Base-by-base conservation (phyloP, 495 filamentous ascomycete species). In the Chlorociboria aeruginascens region DNA sequence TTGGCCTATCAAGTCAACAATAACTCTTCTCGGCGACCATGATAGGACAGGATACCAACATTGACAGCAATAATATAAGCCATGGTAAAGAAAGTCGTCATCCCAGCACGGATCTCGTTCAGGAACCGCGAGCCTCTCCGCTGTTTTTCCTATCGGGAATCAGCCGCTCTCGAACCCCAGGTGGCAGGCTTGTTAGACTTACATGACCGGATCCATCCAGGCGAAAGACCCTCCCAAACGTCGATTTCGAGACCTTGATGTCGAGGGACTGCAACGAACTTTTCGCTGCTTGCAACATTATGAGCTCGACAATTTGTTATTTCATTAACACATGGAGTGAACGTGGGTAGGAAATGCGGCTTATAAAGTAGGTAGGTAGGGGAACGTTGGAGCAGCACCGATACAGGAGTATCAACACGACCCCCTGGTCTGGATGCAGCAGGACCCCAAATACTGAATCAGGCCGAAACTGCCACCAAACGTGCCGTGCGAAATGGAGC, bases 21-120 rank as follows among this genome's bases (percentile, higher is more conserved):
- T 37, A 31, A 42, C 25, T 33, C 16, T 34, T 13, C 25, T 43
- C 13, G 30, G 3, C 25, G 30, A 33, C 34, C 1, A 17, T 7
- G 8, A 17, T 33, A 31, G 20, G n/a, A 28, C 31, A 8, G 13
- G 28, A 40, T 7, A 48, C 48, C 10, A 32, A 70, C 71, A 52
- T 77, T 73, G 52, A 75, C 66, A 55, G 81, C 70, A 37, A 85
- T 81, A 49, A 85, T 83, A 63, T 86, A 90, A 36, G 85, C 80
- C 85, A 90, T 89, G 13, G 85, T 84, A 54, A 86, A 83, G 62
- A 89, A 89, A 28, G 85, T 90, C 32, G 85, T 85, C 31, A 90
- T 62, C 10, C 84, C 85, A n/a, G 84, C 85, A 17, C 83, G 79
- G 43, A 90, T 64, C 60, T 90, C 85, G 11, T 79, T 83, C 50